These are phyloP conservation scores for Rhizoclosmatium globosum DNA, from an alignment of 192 early-diverging fungal species.

Conservation along the genomic window DNA sequence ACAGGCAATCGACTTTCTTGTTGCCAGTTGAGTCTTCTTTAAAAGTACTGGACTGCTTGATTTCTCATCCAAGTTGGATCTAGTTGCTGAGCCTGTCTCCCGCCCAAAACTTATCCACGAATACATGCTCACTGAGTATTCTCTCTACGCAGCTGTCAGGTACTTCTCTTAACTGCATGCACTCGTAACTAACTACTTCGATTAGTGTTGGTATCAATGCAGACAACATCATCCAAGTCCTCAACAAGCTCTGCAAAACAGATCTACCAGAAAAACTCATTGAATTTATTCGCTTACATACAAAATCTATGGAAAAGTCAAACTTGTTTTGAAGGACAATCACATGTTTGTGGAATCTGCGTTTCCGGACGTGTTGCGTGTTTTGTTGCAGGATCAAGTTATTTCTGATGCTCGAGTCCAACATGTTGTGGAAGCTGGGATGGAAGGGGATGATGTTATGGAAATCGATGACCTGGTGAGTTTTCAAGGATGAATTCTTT, in stretches of 20 bases:
- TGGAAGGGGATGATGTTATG: conserved; percentile 16
- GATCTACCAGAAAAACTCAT: conserved; percentile 76
- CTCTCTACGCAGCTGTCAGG: conserved; percentile 94
- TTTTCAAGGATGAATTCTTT: background rate
- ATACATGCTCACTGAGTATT: conserved; percentile 94
- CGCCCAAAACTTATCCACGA: conserved; percentile 73
- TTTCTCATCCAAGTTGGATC: conserved; percentile 71
- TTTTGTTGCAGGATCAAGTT: conserved; percentile 73
- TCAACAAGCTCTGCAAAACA: conserved; percentile 89
- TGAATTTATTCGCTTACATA: conserved; percentile 81
- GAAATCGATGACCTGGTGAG: background rate
- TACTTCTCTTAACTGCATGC: background rate
- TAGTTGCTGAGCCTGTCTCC: conserved; percentile 92
- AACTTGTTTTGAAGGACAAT: conserved; percentile 94
- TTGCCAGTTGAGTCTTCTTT: conserved; percentile 22
- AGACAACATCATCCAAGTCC: conserved; percentile 88
- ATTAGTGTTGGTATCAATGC: conserved; percentile 86
- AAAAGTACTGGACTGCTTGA: background rate
- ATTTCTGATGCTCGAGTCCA: conserved; percentile 71
- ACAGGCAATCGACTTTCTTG: conserved; percentile 93
- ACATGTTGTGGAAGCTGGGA: background rate
- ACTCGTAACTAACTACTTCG: background rate
- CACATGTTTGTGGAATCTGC: conserved; percentile 88
- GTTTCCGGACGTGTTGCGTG: conserved; percentile 82
- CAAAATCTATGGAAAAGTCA: conserved; percentile 93